A percentile compares a stretch with the other conserved stretches of the same genome.
Conservation (phyloP, 116 monocot species). For the Phalaenopsis hybrid region DNA sequence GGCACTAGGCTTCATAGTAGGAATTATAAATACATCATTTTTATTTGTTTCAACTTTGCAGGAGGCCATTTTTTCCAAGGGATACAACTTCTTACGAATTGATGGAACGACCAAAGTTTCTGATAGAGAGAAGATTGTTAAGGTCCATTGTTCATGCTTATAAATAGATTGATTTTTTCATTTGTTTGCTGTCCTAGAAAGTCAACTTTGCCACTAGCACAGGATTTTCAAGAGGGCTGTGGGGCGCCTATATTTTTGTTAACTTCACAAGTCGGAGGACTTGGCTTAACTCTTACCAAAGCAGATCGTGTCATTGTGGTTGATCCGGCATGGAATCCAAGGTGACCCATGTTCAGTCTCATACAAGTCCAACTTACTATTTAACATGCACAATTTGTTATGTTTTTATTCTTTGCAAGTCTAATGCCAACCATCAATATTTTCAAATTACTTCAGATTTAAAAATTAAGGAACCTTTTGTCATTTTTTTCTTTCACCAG, state of each 20-base stretch:
- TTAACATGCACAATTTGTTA: neutral
- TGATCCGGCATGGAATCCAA: constrained; percentile 99
- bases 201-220: constrained; percentile 5
- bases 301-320: constrained; percentile 97
- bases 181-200: neutral
- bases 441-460: neutral
- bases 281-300: constrained; percentile 92
- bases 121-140: constrained; percentile 76
- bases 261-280: constrained; percentile 96
- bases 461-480: neutral
- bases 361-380: neutral
- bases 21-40: neutral
- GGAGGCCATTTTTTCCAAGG: constrained; percentile 58
- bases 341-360: constrained; percentile 31
- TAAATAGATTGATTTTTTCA: constrained; percentile 1
- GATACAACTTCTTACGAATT: constrained; percentile 71
- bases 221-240: constrained; percentile 90
- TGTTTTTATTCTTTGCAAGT: neutral
- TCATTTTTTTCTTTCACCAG: neutral
- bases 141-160: constrained; percentile 25
- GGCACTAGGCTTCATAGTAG: neutral
- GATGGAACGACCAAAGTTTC: constrained; percentile 95
- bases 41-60: constrained; percentile 15
- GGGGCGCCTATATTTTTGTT: constrained; percentile 80
- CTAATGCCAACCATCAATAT: neutral